Conservation (phyloP, 148 eudicot species). For the Camellia lanceoleosa region DNA sequence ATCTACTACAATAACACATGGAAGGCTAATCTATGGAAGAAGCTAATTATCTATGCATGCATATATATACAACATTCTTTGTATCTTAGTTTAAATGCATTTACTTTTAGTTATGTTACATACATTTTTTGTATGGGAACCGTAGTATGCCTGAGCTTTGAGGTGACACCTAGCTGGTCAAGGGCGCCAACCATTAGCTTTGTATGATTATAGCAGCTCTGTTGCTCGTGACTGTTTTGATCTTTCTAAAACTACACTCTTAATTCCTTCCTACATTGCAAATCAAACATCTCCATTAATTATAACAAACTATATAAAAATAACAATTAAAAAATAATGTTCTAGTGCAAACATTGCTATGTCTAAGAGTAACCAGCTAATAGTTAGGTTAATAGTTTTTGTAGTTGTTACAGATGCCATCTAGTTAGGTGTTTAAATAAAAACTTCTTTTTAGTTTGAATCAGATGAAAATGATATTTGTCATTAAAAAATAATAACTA, state of each 20-base stretch:
- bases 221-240: slow-evolving; percentile 34
- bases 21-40: too few relatives aligned
- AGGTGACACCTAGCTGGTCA: slow-evolving; percentile 48
- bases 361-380: not conserved
- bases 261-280: slow-evolving; percentile 37
- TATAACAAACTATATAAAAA: not conserved
- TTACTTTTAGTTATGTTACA: too few relatives aligned
- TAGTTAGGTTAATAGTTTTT: not conserved
- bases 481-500: too few relatives aligned
- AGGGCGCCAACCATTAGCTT: slow-evolving; percentile 57
- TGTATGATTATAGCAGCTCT: slow-evolving; percentile 47
- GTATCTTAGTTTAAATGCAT: too few relatives aligned
- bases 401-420: too few relatives aligned
- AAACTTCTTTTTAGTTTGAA: too few relatives aligned
- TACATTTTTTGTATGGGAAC: slow-evolving; percentile 19
- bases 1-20: too few relatives aligned
- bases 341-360: not conserved
- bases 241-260: slow-evolving; percentile 47
- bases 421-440: too few relatives aligned
- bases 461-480: too few relatives aligned
- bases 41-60: too few relatives aligned
- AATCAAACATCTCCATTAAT: not conserved
- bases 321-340: not conserved
- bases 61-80: too few relatives aligned
- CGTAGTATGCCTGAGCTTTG: slow-evolving; percentile 31